Evolutionary conservation across 208 protist species (phyloP), one percentile per base, ranked within the genome.

Genomic region (Trypanosoma melophagium): DNA sequence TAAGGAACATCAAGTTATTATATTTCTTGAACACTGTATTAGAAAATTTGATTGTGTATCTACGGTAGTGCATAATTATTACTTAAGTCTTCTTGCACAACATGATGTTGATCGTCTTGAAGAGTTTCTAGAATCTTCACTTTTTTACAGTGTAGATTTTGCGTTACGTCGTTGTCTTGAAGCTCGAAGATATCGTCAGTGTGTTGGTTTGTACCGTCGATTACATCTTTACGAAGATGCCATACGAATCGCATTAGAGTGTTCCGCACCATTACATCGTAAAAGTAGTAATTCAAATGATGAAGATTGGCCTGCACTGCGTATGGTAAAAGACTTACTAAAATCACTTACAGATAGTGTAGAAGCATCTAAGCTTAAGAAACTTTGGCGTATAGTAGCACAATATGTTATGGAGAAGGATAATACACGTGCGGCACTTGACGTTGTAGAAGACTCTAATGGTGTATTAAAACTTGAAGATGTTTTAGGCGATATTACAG

Each of bases 201-300:
- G 92, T 72, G 89, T 99, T 2, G 54, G 86, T 3, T 86, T 99
- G 24, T 99, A 99, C 79, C 82, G 83, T 44, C 58, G 77, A 35
- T 84, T 99, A 79, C 81, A 80, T 24, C 69, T 98, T 12, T 98
- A 96, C 64, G 96, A 98, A 65, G 97, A 99, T 65, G 97, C 97
- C 0, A 90, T 99, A 14, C 82, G 86, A 17, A 81, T 93, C 0
- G 87, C 95, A 13, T 75, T 98, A 2, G 55, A 85, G 31, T 65
- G 71, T 28, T 21, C 44, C 52, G 57, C 50, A 22, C 61, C 59
- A 13, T 24, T 35, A 25, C 21, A 59, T 38, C 38, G 7, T n/a
- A 38, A 40, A 19, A 12, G 3, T 16, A 44, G 12, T 4, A 41
- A 28, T 12, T 62, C 31, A 47, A 55, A 53, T n/a, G 41, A 28